phyloP scores from a whole-genome alignment of 108 stramenopile genomes.

The Aurantiochytrium sp. region DNA sequence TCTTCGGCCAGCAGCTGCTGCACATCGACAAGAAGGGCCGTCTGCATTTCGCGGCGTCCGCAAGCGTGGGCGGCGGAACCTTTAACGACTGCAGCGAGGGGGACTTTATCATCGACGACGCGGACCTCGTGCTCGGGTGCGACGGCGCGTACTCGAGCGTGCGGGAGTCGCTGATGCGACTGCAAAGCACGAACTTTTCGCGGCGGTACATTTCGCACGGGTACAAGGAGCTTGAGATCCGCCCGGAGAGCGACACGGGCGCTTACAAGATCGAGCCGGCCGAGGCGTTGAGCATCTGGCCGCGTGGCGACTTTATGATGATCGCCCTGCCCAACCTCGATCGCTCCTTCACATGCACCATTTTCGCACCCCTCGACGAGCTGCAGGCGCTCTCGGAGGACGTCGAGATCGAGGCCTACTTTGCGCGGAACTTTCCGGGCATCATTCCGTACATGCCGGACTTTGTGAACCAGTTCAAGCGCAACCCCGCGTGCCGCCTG shows the following conservation, averaged over 20 bases:
- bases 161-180: slow-evolving; percentile 45
- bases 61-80: background rate
- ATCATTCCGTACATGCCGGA: slow-evolving; percentile 46
- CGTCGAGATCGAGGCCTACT: slow-evolving; percentile 46
- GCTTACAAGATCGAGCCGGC: background rate
- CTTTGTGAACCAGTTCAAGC: slow-evolving; percentile 67
- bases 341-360: slow-evolving; percentile 42
- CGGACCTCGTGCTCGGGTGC: slow-evolving; percentile 57
- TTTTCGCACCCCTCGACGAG: slow-evolving; percentile 39
- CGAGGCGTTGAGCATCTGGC: slow-evolving; percentile 46
- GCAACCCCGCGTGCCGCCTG: slow-evolving; percentile 58
- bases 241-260: slow-evolving; percentile 34
- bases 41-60: background rate
- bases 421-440: slow-evolving; percentile 60
- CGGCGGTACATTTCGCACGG: slow-evolving; percentile 38
- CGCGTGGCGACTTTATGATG: slow-evolving; percentile 44
- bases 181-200: slow-evolving; percentile 7
- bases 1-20: slow-evolving; percentile 22
- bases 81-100: background rate
- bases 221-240: slow-evolving; percentile 67
- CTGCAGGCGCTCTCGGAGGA: background rate
- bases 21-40: background rate
- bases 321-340: slow-evolving; percentile 47
- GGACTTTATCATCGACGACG: background rate
- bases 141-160: slow-evolving; percentile 71